Conservation (phyloP, 371 early-diverging fungal species). For the Mucor indicus region DNA sequence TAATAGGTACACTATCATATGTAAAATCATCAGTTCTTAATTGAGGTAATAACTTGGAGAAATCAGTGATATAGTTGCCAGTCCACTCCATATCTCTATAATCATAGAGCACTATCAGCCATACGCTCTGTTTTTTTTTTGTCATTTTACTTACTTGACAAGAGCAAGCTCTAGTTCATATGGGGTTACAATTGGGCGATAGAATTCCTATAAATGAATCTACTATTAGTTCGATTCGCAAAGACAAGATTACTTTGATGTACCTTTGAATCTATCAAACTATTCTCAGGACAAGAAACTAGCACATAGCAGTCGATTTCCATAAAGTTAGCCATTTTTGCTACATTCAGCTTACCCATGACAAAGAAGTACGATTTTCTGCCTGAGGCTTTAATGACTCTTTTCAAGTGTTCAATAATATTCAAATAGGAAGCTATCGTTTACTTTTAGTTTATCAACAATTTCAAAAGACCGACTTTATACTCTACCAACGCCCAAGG, state of each 20-base stretch:
- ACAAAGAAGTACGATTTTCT: constrained; percentile 89
- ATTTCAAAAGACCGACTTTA: background rate
- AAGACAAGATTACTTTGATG: too few relatives aligned
- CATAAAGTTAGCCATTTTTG: constrained; percentile 94
- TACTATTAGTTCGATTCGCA: background rate
- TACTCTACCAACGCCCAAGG: constrained; percentile 83
- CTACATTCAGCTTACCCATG: constrained; percentile 92
- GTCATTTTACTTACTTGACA: constrained; percentile 44
- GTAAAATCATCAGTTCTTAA: constrained; percentile 38
- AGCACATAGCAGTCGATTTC: constrained; percentile 91
- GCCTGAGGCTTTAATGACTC: constrained; percentile 67
- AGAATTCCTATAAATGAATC: constrained; percentile 63
- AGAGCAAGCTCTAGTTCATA: constrained; percentile 86
- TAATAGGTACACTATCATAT: constrained; percentile 35
- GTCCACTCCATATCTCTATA: constrained; percentile 67
- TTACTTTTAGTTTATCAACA: background rate
- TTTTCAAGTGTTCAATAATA: constrained; percentile 78
- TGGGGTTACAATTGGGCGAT: constrained; percentile 90
- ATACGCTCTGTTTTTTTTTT: background rate
- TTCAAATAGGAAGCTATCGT: constrained; percentile 76
- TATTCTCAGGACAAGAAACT: constrained; percentile 93
- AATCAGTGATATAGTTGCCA: constrained; percentile 73
- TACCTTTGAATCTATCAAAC: constrained; percentile 85
- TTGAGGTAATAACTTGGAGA: constrained; percentile 58
- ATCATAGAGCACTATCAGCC: constrained; percentile 1